A percentile compares a stretch with the other conserved stretches of the same genome.
These are phyloP conservation scores for Teratosphaeriaceae sp. DNA, from an alignment of 2,329 filamentous ascomycete species.

Conservation along the genomic window DNA sequence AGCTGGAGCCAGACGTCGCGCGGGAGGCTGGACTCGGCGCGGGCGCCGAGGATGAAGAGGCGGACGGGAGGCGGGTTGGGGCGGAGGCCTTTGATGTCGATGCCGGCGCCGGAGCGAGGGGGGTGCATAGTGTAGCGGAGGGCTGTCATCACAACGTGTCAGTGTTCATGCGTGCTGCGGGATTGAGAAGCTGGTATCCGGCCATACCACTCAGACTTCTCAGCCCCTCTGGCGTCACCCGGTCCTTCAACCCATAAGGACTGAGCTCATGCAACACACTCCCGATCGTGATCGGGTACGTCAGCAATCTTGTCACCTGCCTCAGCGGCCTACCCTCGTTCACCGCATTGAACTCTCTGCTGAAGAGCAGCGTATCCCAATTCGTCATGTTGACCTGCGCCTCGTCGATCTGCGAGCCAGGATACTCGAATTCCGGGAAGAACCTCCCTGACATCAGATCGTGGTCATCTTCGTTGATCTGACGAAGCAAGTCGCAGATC, in stretches of 20 bases:
- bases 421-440: constrained; percentile 92
- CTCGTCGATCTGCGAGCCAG: constrained; percentile 83
- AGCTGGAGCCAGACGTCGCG: constrained; percentile 92
- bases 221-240: constrained; percentile 79
- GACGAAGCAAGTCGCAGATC: constrained; percentile 81
- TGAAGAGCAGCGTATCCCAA: constrained; percentile 96
- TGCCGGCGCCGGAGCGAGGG: constrained; percentile 67
- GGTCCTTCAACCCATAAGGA: constrained; percentile 76
- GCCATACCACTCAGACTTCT: constrained; percentile 89
- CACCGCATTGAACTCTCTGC: constrained; percentile 82
- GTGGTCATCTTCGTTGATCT: constrained; percentile 98
- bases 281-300: constrained; percentile 86
- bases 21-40: constrained; percentile 94
- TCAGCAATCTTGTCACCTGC: constrained; percentile 86
- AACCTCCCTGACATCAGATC: constrained; percentile 83
- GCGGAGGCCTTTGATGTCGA: constrained; percentile 69
- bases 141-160: too few species aligned
- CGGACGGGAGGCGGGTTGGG: constrained; percentile 82
- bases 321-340: constrained; percentile 86
- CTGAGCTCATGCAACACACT: constrained; percentile 92
- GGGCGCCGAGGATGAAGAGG: constrained; percentile 87
- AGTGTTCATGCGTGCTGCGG: too few species aligned
- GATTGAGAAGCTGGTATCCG: too few species aligned
- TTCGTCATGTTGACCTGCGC: constrained; percentile 95
- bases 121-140: constrained; percentile 92